Evolutionary conservation across 2,329 filamentous ascomycete genomes (phyloP), one percentile per base, ranked within the genome.

Genomic region (Didymella pomorum): DNA sequence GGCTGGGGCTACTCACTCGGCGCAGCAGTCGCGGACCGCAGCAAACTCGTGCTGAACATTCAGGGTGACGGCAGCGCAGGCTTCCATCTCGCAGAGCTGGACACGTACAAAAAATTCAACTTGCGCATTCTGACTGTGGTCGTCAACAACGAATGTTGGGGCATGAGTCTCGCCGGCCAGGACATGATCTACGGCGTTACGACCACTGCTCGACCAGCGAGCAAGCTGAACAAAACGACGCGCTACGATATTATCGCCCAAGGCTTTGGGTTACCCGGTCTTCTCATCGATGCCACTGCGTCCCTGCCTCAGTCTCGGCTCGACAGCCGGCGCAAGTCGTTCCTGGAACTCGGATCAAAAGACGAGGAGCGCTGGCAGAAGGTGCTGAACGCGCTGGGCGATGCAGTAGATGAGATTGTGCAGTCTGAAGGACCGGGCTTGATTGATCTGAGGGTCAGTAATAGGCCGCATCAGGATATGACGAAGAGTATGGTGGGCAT

Each of bases 1-100:
- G 80, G 80, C 4, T 82, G 78, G 70, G 80, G 80, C 4, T 82
- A 82, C 61, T 67, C 73, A 1, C 66, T 82, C 2, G 80, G 80
- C 0, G 78, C 77, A 10, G 79, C 79, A 0, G 64, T 81, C 3
- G 80, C 79, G 0, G 75, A 72, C n/a, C 77, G 76, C 0, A 61
- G 64, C 12, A 64, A 72, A 5, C 68, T 78, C 14, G 68, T 83
- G 0, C 67, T 82, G 5, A 81, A 79, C 56, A 70, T 82, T 4
- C 79, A 81, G 39, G 80, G 80, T 9, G 80, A 83, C 60, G 80
- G 79, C 5, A 75, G 71, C 16, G 79, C 77, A 0, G 80, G 80
- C 1, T 80, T 82, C 63, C 82, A 82, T 56, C 69, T 82, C 42
- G 76, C 77, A 52, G 80, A 82, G 60, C 72, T 82, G 2, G 80